Evolutionary conservation across 306 rosid species (phyloP), one percentile per base, ranked within the genome.

Genomic region (Glycine soja): DNA sequence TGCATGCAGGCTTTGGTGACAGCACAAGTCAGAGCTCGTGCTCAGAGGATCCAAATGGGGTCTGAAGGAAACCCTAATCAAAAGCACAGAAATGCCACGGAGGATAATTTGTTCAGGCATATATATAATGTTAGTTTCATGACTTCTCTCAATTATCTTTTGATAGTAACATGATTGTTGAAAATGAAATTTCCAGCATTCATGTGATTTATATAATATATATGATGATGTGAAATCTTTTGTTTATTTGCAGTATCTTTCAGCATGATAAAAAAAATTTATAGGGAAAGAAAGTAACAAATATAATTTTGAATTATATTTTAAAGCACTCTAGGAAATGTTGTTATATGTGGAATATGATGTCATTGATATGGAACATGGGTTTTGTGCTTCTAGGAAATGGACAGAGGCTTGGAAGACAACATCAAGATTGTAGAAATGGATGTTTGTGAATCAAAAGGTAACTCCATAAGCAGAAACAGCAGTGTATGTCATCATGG

Each of bases 1-100:
- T 89, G 94, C 78, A 93, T 95, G 97, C 99, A 93, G 86, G 97
- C 97, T 67, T 85, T 95, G 90, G 88, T 95, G 76, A 93, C 93
- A 19, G 97, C 90, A 18, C 99, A 95, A 80, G 94, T 94, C 4
- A 88, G 99, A 85, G 99, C 98, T 79, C 89, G 92, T 34, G 92
- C 94, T 48, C 96, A 89, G 80, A 86, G 98, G 88, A 86, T 93
- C 73, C 91, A 74, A 77, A 74, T 62, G 75, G 85, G 53, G 65
- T 86, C 89, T 42, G 95, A 91, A 61, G 83, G 80, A 64, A 90
- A 77, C 11, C 56, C 75, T 46, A 67, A 81, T 76, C 89, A 78
- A 18, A 62, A 89, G 82, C 86, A 87, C 3, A 81, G 90, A 85
- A 89, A 86, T 74, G 74, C 89, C 9, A 12, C 72, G 10, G 89